Base-by-base conservation (phyloP, 2,329 filamentous ascomycete genomes). In the Ophiostoma ips region DNA sequence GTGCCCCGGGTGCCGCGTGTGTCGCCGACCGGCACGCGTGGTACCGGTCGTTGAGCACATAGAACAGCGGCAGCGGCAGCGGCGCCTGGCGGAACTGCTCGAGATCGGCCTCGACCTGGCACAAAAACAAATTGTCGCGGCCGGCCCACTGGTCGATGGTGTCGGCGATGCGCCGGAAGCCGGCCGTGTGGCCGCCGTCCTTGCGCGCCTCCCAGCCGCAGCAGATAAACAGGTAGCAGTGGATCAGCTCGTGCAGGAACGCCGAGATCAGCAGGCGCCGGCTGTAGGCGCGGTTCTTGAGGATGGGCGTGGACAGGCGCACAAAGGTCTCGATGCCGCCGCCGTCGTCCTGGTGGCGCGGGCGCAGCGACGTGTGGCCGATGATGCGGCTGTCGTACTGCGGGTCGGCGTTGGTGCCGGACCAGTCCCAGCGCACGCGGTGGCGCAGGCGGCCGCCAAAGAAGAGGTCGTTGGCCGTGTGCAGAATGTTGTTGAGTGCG, bases 241-340 rank as follows among this genome's bases (percentile, higher is more conserved):
- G 79, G 45, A 83, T 78, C 56, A 82, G 71, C 62, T 83, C 79
- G 58, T 83, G 79, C 44, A 83, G 58, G 55, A 83, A 81, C 0
- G 79, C 79, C 7, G 75, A 77, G 46, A 83, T 79, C 50, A 83
- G 68, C 15, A 83, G 66, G 7, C 76, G 68, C 5, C 78, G 66
- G 59, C 77, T 79, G 61, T 78, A 83, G 46, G 66, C 68, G 13
- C 63, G 68, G 55, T 75, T 68, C 36, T 66, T 67, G n/a, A 82
- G 68, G 13, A 82, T 77, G 0, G 76, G 72, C 2, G 70, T 68
- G 4, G 77, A 81, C 12, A 83, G 64, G 5, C 79, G 71, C 46
- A 83, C 79, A 24, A 80, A 66, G 1, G 78, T 81, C 61, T 83
- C 79, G 58, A 73, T 79, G 11, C 77, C 77, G 21, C 70, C 68